phyloP scores from a whole-genome alignment of 73 alveolate species.

The Paramecium tetraurelia region DNA sequence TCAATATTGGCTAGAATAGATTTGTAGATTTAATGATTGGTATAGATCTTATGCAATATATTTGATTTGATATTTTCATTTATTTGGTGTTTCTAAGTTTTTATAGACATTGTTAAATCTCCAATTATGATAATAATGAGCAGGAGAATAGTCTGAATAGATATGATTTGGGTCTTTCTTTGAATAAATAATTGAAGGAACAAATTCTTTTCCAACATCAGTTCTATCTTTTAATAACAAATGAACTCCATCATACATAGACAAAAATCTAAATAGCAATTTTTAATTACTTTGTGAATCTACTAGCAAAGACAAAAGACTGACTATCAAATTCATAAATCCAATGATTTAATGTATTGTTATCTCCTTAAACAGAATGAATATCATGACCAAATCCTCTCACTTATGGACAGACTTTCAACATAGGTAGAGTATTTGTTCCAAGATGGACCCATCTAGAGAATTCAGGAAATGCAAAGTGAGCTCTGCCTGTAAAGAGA shows the following conservation, averaged over 20 bases:
- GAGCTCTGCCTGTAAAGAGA: slow-evolving; percentile 76
- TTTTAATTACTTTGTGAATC: slow-evolving; percentile 44
- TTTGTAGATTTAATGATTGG: neutral
- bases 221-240: slow-evolving; percentile 74
- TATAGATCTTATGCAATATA: neutral
- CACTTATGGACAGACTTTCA: slow-evolving; percentile 81
- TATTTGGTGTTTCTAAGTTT: neutral
- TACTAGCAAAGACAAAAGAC: slow-evolving; percentile 47
- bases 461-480: slow-evolving; percentile 75
- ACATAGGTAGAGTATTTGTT: slow-evolving; percentile 86
- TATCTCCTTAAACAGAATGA: slow-evolving; percentile 69
- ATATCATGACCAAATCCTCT: slow-evolving; percentile 72
- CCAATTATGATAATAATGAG: slow-evolving; percentile 64
- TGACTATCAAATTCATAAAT: slow-evolving; percentile 68
- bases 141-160: slow-evolving; percentile 60
- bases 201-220: slow-evolving; percentile 71
- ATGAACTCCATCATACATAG: slow-evolving; percentile 79
- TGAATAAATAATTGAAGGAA: slow-evolving; percentile 51
- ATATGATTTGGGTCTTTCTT: slow-evolving; percentile 53
- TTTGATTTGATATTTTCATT: neutral
- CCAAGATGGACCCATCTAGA: slow-evolving; percentile 83
- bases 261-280: slow-evolving; percentile 67
- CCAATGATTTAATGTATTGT: slow-evolving; percentile 80
- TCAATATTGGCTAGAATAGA: neutral
- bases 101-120: slow-evolving; percentile 56